phyloP scores from a whole-genome alignment of 208 protist genomes.

The Trypanosoma avium region DNA sequence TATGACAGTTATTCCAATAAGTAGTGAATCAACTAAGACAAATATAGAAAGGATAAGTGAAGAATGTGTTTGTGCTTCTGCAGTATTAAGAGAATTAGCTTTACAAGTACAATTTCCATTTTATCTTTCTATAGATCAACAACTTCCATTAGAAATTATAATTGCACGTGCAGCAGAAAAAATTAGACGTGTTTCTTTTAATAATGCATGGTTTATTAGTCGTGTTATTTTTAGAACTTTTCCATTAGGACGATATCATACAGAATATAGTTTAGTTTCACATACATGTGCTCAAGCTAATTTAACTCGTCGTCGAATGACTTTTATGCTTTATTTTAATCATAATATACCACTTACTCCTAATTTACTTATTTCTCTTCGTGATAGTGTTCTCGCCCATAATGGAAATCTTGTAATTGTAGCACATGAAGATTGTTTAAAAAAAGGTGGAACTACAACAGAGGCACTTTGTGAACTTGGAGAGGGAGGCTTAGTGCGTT shows the following conservation, averaged over 20 bases:
- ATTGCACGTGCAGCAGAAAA: constrained; percentile 73
- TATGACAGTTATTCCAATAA: constrained; percentile 73
- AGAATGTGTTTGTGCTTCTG: constrained; percentile 60
- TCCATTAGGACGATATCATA: constrained; percentile 69
- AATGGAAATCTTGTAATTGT: constrained; percentile 81
- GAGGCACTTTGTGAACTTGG: constrained; percentile 15
- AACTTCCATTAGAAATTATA: constrained; percentile 57
- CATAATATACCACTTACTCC: constrained; percentile 66
- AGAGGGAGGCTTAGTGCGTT: not conserved
- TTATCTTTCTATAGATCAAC: constrained; percentile 74
- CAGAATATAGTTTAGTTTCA: constrained; percentile 70
- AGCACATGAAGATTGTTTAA: constrained; percentile 67
- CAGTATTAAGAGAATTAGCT: constrained; percentile 65
- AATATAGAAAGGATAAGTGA: constrained; percentile 30
- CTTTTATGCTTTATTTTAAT: constrained; percentile 80
- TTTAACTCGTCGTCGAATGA: constrained; percentile 73
- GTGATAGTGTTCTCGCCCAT: constrained; percentile 57
- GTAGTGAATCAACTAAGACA: constrained; percentile 31
- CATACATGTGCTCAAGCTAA: constrained; percentile 88
- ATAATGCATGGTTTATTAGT: constrained; percentile 78
- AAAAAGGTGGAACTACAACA: constrained; percentile 49
- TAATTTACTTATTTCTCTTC: constrained; percentile 52
- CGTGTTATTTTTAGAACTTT: constrained; percentile 83
- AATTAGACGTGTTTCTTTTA: constrained; percentile 80
- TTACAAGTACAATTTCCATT: constrained; percentile 73